phyloP scores from a whole-genome alignment of 129 eudicot species.

The Centella asiatica region DNA sequence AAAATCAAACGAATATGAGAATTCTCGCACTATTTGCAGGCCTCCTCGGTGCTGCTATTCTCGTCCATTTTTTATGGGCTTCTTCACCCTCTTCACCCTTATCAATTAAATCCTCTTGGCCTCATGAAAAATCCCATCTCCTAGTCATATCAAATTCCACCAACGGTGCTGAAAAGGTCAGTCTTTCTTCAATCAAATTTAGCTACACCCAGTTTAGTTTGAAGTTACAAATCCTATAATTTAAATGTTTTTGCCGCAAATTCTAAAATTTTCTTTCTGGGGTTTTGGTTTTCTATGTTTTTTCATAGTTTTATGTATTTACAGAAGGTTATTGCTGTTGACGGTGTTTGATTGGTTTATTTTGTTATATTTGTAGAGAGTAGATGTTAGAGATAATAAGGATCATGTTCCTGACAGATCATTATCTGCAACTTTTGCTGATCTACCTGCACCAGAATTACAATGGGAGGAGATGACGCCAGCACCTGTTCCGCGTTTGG shows the following conservation, averaged over 20 bases:
- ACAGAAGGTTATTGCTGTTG: background rate
- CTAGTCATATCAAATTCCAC: background rate
- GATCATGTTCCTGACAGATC: slow-evolving; percentile 24
- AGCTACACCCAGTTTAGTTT: background rate
- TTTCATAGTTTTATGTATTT: background rate
- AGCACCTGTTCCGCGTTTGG: slow-evolving; percentile 92
- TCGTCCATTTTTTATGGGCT: slow-evolving; percentile 81
- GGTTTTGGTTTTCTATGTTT: too few species aligned
- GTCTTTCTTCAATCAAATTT: background rate
- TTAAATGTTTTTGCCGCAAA: too few species aligned
- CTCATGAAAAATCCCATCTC: slow-evolving; percentile 2
- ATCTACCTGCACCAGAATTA: slow-evolving; percentile 68
- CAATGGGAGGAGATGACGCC: slow-evolving; percentile 84
- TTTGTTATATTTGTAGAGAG: slow-evolving; percentile 16
- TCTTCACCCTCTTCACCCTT: slow-evolving; percentile 44
- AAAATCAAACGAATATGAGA: background rate
- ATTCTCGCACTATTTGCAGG: slow-evolving; percentile 29
- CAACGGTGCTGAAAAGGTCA: background rate
- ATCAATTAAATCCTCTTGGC: slow-evolving; percentile 13
- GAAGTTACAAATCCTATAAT: background rate
- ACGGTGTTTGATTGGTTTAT: background rate
- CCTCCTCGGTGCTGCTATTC: slow-evolving; percentile 51
- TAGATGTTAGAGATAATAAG: slow-evolving; percentile 14
- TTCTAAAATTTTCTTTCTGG: too few species aligned
- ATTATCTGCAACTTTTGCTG: slow-evolving; percentile 80